Base-by-base conservation (phyloP, 1,284 basidiomycete genomes). In the Schizopora paradoxa region DNA sequence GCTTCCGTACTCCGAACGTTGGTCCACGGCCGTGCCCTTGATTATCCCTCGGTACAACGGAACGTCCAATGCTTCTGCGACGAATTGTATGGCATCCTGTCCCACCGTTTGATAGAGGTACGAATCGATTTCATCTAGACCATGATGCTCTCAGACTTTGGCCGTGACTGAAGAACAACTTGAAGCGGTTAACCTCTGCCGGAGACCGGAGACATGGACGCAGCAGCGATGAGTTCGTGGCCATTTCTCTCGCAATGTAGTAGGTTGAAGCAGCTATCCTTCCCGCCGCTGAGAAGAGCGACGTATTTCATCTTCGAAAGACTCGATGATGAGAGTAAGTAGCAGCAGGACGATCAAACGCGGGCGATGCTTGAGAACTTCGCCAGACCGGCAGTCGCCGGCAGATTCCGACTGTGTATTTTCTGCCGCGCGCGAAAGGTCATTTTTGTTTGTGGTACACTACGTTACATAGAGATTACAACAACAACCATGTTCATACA, bases 101-200 rank as follows among this genome's bases (percentile, higher is more conserved):
- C 94, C 96, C 28, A 99, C 94, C 5, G 95, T 97, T 64, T 99
- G 96, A 64, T 97, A 99, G 66, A 99, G 78, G 70, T 95, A 99
- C 35, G 95, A 98, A 66, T 99, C 95, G 57, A 98, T 80, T 71
- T 99, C 96, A 72, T 98, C 96, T 96, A n/a, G n/a, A n/a, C n/a
- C n/a, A n/a, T n/a, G 64, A 47, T 39, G 49, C 29, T 43, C 53
- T 55, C 48, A 51, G 55, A 55, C 51, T 22, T 38, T 47, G 38
- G 44, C 43, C 40, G 45, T 22, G 36, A 26, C 35, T 16, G 39
- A 56, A 53, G 16, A 33, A 49, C 27, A 11, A 41, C 18, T 35
- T 5, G 10, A 6, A 3, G 44, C 59, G n/a, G n/a, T n/a, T 55
- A 57, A 93, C 93, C 92, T 77, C 88, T 88, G 56, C 91, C 93